Conservation (phyloP, 768 basidiomycete species). For the Inosperma sp. region DNA sequence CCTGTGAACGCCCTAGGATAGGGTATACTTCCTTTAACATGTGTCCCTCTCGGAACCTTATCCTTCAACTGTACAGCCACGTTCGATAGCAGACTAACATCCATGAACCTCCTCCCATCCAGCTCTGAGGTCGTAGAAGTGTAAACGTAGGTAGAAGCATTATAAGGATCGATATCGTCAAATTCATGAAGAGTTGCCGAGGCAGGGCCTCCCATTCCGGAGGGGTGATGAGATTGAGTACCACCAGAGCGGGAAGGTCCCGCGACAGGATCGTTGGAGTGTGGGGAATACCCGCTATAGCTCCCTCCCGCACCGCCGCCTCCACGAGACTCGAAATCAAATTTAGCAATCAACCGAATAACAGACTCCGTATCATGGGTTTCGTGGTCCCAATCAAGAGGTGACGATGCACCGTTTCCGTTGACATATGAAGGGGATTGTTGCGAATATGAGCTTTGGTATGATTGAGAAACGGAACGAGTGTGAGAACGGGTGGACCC, state of each 20-base stretch:
- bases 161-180: conserved; percentile 6
- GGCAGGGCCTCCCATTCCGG: too few relatives aligned
- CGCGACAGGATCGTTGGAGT: too few relatives aligned
- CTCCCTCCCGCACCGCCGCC: too few relatives aligned
- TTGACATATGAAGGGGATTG: too few relatives aligned
- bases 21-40: conserved; percentile 92
- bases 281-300: too few relatives aligned
- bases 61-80: conserved; percentile 85
- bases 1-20: conserved; percentile 92
- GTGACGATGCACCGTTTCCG: too few relatives aligned
- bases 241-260: neutral
- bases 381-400: neutral
- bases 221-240: neutral
- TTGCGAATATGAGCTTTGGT: too few relatives aligned
- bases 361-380: neutral
- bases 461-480: too few relatives aligned
- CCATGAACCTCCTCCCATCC: conserved; percentile 76
- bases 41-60: conserved; percentile 80
- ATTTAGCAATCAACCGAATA: conserved; percentile 3
- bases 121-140: conserved; percentile 38
- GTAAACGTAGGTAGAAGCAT: conserved; percentile 5
- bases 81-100: conserved; percentile 81
- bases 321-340: neutral
- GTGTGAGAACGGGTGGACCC: too few relatives aligned
- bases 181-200: conserved; percentile 3